phyloP scores from a whole-genome alignment of 2,329 filamentous ascomycete genomes.

The Fusarium albidum region DNA sequence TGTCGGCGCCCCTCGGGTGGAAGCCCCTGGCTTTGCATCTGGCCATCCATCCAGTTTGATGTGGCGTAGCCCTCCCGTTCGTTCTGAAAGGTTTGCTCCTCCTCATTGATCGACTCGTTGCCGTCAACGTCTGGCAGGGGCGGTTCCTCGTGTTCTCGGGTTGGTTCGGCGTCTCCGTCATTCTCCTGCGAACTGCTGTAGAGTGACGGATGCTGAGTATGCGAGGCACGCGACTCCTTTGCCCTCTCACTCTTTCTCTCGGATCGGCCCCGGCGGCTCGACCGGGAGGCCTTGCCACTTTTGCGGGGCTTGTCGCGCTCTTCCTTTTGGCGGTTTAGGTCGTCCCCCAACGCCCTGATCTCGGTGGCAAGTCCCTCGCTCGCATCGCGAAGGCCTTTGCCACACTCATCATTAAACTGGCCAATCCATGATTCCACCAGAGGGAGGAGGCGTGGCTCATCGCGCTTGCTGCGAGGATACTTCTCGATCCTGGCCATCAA shows the following conservation, averaged over 20 bases:
- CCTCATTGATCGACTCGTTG: background rate
- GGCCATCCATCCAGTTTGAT: conserved; percentile 26
- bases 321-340: conserved; percentile 6
- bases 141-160: background rate
- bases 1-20: conserved; percentile 14
- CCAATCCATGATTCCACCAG: conserved; percentile 56
- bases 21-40: conserved; percentile 19
- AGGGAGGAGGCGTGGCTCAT: conserved; percentile 47
- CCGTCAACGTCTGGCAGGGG: background rate
- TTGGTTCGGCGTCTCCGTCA: background rate
- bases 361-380: conserved; percentile 23
- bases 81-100: conserved; percentile 2
- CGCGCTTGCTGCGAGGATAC: conserved; percentile 21
- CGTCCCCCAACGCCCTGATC: conserved; percentile 9
- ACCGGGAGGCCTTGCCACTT: background rate
- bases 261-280: background rate
- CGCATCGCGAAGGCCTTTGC: conserved; percentile 5
- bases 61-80: conserved; percentile 8
- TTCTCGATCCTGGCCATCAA: conserved; percentile 48
- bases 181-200: background rate
- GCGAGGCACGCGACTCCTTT: background rate
- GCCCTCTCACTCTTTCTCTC: background rate
- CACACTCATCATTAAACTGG: conserved; percentile 36
- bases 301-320: background rate
- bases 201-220: background rate